Evolutionary conservation across 139 green algal species (phyloP).

Genomic region (Chlamydomonas sphaeroides): DNA sequence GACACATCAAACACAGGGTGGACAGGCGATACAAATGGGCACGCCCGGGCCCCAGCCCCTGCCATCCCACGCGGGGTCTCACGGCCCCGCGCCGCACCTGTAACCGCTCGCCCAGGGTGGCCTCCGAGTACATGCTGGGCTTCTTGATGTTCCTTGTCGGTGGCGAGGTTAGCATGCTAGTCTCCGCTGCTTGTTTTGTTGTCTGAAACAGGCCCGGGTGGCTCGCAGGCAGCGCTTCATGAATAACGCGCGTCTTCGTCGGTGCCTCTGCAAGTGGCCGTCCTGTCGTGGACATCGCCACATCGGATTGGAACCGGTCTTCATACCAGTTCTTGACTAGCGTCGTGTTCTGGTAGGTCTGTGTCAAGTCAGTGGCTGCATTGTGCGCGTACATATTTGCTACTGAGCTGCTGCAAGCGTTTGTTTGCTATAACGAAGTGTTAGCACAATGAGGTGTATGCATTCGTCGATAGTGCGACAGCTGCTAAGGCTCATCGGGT

Average conservation of each 20-base stretch:
- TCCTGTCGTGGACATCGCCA: background rate
- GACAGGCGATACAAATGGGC: too few relatives aligned
- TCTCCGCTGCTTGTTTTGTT: slow-evolving; percentile 13
- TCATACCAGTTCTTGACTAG: slow-evolving; percentile 40
- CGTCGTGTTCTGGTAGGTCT: slow-evolving; percentile 10
- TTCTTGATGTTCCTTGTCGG: slow-evolving; percentile 7
- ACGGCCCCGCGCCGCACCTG: too few relatives aligned
- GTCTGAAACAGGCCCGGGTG: slow-evolving; percentile 19
- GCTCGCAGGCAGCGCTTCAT: background rate
- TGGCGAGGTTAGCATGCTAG: background rate
- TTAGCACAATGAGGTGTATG: too few relatives aligned
- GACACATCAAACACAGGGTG: too few relatives aligned
- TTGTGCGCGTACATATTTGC: slow-evolving; percentile 12
- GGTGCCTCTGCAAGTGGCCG: too few relatives aligned
- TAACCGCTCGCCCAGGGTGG: slow-evolving; percentile 12
- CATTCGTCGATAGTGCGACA: too few relatives aligned
- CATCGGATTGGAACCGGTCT: slow-evolving; percentile 15
- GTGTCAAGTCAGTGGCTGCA: slow-evolving; percentile 3
- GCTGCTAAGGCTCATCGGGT: too few relatives aligned
- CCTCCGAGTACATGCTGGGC: slow-evolving; percentile 27
- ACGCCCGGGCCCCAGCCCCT: too few relatives aligned
- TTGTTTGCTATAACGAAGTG: too few relatives aligned
- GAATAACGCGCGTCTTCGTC: slow-evolving; percentile 14
- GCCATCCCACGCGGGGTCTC: too few relatives aligned
- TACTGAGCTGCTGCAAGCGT: too few relatives aligned